A percentile compares a stretch with the other conserved stretches of the same genome.
Evolutionary conservation across 2,329 filamentous ascomycete species (phyloP).

Genomic region (Lizonia empirigonia): DNA sequence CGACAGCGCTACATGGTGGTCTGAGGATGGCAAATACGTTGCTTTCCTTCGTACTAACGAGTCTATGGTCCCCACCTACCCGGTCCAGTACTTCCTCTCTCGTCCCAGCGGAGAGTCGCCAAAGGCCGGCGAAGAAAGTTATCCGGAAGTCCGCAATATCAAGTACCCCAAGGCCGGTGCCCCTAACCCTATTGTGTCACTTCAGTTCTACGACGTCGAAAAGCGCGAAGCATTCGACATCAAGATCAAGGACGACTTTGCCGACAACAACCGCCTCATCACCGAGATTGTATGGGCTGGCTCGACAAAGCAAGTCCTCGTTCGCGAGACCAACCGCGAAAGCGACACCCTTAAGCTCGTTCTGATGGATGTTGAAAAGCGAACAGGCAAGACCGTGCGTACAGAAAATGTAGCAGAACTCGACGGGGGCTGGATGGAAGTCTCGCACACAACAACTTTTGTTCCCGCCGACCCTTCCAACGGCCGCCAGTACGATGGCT

Average conservation of each 20-base stretch:
- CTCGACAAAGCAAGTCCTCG: conserved; percentile 71
- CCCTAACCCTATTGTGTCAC: conserved; percentile 86
- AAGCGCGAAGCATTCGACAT: conserved; percentile 81
- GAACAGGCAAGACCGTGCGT: conserved; percentile 78
- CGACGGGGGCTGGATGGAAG: conserved; percentile 98
- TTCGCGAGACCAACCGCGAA: conserved; percentile 92
- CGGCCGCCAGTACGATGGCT: conserved; percentile 81
- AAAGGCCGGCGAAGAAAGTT: conserved; percentile 75
- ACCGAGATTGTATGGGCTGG: conserved; percentile 94
- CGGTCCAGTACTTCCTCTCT: conserved; percentile 90
- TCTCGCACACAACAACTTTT: conserved; percentile 82
- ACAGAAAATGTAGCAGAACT: conserved; percentile 78
- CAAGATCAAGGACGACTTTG: conserved; percentile 75
- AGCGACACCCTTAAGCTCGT: conserved; percentile 90
- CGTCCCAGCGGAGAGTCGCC: conserved; percentile 77
- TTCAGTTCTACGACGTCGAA: conserved; percentile 85
- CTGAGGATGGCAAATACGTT: conserved; percentile 82
- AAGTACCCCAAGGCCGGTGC: conserved; percentile 97
- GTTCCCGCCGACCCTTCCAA: conserved; percentile 82
- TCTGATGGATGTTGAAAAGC: conserved; percentile 76
- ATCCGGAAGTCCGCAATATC: conserved; percentile 88
- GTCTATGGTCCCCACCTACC: conserved; percentile 86
- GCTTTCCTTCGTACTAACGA: conserved; percentile 95
- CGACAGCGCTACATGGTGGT: conserved; percentile 94
- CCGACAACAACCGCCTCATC: conserved; percentile 82